Base-by-base conservation (phyloP, 495 filamentous ascomycete genomes). In the Aspergillus mulundensis region DNA sequence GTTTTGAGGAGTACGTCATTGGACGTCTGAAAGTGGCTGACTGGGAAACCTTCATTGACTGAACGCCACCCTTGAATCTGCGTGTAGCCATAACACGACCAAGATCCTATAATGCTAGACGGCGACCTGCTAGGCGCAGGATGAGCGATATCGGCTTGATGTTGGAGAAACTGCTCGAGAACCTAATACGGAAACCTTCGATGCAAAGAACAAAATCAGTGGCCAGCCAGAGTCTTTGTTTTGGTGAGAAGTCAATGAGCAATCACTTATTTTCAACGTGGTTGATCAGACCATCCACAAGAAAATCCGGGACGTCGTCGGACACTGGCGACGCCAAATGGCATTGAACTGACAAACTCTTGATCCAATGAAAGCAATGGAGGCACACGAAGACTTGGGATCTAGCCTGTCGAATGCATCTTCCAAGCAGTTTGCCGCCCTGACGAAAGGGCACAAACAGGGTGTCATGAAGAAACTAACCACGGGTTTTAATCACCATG, bases 361-460 rank as follows among this genome's bases (percentile, higher is more conserved):
- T 11, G 20, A 50, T 14, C 46, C 34, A 50, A 40, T 50, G 34
- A 14, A 23, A 24, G 48, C 34, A 40, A 21, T 16, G 19, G 19
- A 28, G 48, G 14, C 48, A 50, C 15, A 50, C 34, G 20, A 23
- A 19, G 24, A 25, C 28, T 50, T 40, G 21, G 14, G 34, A 50
- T 50, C 14, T 40, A 23, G 48, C 48, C 34, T 38, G 20, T 50
- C 21, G 14, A 38, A 24, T 50, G 48, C 48, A 40, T n/a, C 21
- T 18, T n/a, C 4, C 12, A 50, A 28, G 48, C 34, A 50, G 48
- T 50, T 50, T 50, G 48, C 48, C 34, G 48, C 15, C 32, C 20
- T 50, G 48, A 50, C 20, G 48, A 28, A 40, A 40, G 34, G 23
- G 34, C 43, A 18, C 48, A 40, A 50, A 50, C 48, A 50, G 34